Conservation (phyloP, 306 rosid species). For the Malus sieversii region DNA sequence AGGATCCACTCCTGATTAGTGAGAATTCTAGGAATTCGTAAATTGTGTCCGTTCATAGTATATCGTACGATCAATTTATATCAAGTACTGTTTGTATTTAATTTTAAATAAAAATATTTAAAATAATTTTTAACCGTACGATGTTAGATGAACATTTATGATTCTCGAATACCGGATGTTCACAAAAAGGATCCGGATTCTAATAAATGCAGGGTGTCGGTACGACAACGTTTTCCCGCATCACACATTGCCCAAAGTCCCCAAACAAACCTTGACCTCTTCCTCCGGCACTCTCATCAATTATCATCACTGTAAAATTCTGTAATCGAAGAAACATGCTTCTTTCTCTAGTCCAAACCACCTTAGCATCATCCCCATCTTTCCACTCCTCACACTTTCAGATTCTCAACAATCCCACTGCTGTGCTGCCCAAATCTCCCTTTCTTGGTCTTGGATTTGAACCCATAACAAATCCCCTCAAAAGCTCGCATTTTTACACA, state of each 20-base stretch:
- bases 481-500: conserved; percentile 1
- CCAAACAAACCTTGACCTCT: not conserved
- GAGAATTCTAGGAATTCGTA: too few relatives aligned
- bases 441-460: conserved; percentile 25
- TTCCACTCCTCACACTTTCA: conserved; percentile 20
- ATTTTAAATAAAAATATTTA: too few relatives aligned
- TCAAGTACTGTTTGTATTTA: too few relatives aligned
- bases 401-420: conserved; percentile 5
- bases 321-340: conserved; percentile 34
- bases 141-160: too few relatives aligned
- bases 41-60: too few relatives aligned
- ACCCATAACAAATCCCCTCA: conserved; percentile 22
- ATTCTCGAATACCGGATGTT: too few relatives aligned
- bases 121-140: too few relatives aligned
- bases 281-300: not conserved
- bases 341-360: conserved; percentile 43
- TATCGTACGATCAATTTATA: too few relatives aligned
- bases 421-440: conserved; percentile 39
- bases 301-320: not conserved
- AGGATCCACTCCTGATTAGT: too few relatives aligned
- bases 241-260: not conserved
- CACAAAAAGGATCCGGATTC: too few relatives aligned
- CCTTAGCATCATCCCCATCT: conserved; percentile 17
- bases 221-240: not conserved
- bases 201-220: not conserved